phyloP scores from a whole-genome alignment of 164 flowering plant genomes.

The Macadamia integrifolia region DNA sequence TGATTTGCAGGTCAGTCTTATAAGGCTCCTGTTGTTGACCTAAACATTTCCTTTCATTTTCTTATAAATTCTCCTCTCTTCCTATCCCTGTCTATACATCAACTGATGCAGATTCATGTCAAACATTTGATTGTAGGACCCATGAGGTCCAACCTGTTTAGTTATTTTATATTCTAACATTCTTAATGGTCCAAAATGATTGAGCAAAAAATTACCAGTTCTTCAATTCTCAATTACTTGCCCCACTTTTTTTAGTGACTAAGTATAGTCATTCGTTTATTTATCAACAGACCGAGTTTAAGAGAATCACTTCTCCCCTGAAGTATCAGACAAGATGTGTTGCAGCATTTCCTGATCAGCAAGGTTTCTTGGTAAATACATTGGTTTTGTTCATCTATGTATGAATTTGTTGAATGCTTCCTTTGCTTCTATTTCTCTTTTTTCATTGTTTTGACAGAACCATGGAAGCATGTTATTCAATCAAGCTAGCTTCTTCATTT shows the following conservation, averaged over 20 bases:
- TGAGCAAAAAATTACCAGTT: background rate
- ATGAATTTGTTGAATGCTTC: too few species aligned
- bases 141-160: too few species aligned
- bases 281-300: conserved; percentile 65
- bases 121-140: too few species aligned
- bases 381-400: background rate
- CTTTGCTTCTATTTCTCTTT: too few species aligned
- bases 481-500: background rate
- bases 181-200: background rate
- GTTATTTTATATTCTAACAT: too few species aligned
- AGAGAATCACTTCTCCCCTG: conserved; percentile 80
- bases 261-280: conserved; percentile 1
- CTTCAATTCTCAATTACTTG: background rate
- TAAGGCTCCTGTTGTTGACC: too few species aligned
- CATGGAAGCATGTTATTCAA: background rate
- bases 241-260: background rate
- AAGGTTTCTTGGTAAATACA: conserved; percentile 81
- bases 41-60: too few species aligned
- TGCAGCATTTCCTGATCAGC: conserved; percentile 96
- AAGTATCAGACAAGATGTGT: conserved; percentile 98
- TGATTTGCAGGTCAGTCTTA: too few species aligned
- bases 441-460: background rate
- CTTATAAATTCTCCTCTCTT: too few species aligned
- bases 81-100: too few species aligned
- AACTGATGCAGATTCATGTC: too few species aligned